Conservation (phyloP, 345 rosid species). For the Hypericum perforatum region DNA sequence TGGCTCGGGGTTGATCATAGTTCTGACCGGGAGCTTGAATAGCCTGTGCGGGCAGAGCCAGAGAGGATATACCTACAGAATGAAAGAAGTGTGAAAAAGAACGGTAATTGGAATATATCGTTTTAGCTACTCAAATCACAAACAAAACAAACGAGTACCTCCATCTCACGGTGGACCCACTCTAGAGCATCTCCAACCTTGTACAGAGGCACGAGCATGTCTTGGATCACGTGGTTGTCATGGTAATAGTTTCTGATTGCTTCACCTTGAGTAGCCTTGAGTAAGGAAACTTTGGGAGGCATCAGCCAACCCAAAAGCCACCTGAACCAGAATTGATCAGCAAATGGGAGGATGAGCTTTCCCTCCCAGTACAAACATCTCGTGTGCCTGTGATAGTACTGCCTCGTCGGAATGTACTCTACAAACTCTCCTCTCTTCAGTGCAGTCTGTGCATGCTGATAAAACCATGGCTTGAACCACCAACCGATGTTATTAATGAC, state of each 20-base stretch:
- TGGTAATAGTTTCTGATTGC: slow-evolving; percentile 96
- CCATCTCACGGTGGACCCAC: slow-evolving; percentile 92
- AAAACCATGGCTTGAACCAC: slow-evolving; percentile 99
- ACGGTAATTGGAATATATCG: no score
- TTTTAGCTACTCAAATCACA: neutral
- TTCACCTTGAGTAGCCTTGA: slow-evolving; percentile 98
- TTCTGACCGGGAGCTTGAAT: slow-evolving; percentile 75
- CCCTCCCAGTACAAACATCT: slow-evolving; percentile 99
- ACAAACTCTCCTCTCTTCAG: slow-evolving; percentile 81
- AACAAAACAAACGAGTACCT: slow-evolving; percentile 37
- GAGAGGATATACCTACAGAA: slow-evolving; percentile 67
- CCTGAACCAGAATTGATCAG: slow-evolving; percentile 96
- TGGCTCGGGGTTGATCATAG: slow-evolving; percentile 89
- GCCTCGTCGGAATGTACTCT: slow-evolving; percentile 91
- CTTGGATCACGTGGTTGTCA: slow-evolving; percentile 95
- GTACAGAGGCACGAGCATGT: slow-evolving; percentile 97
- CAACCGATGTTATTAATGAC: slow-evolving; percentile 77
- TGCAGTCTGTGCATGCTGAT: slow-evolving; percentile 82
- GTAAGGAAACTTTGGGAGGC: slow-evolving; percentile 99
- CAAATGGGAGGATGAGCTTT: slow-evolving; percentile 95
- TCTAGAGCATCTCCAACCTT: slow-evolving; percentile 93
- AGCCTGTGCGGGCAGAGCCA: slow-evolving; percentile 96
- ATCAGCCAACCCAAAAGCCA: slow-evolving; percentile 91
- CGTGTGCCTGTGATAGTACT: slow-evolving; percentile 98
- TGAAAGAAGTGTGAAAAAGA: neutral